phyloP scores from a whole-genome alignment of 148 eudicot genomes.

The Talinum fruticosum region DNA sequence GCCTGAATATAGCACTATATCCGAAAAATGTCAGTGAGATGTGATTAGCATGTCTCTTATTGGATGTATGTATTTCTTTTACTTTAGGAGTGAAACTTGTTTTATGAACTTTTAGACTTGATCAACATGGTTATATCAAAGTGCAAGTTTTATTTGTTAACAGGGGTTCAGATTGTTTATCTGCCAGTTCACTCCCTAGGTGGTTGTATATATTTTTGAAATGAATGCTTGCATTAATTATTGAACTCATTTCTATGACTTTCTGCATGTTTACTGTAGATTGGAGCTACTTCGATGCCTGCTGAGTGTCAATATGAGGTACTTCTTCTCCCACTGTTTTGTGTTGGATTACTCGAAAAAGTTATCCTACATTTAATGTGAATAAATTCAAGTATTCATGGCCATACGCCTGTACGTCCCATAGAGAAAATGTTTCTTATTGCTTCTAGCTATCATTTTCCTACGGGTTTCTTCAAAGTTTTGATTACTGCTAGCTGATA shows the following conservation, averaged over 20 bases:
- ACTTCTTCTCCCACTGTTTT: slow-evolving; percentile 18
- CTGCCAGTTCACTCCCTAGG: background rate
- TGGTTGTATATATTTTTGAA: background rate
- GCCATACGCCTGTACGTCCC: background rate
- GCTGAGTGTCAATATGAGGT: slow-evolving; percentile 73
- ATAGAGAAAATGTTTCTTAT: background rate
- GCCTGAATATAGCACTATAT: no score
- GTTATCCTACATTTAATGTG: background rate
- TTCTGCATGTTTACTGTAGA: slow-evolving; percentile 39
- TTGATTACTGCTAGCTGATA: background rate
- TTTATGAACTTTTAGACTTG: background rate
- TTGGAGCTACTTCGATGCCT: slow-evolving; percentile 73
- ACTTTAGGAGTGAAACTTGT: no score
- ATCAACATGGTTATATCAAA: background rate
- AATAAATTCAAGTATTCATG: background rate
- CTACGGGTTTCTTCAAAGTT: background rate
- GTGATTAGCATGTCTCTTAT: no score
- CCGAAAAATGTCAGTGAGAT: background rate
- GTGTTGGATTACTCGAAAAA: background rate
- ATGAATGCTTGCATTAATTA: background rate
- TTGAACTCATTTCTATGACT: background rate
- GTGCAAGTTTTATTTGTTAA: background rate
- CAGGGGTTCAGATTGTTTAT: background rate
- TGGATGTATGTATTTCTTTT: no score
- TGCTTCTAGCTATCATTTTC: background rate